Evolutionary conservation across 306 rosid genomes (phyloP).

Genomic region (Trifolium pratense): DNA sequence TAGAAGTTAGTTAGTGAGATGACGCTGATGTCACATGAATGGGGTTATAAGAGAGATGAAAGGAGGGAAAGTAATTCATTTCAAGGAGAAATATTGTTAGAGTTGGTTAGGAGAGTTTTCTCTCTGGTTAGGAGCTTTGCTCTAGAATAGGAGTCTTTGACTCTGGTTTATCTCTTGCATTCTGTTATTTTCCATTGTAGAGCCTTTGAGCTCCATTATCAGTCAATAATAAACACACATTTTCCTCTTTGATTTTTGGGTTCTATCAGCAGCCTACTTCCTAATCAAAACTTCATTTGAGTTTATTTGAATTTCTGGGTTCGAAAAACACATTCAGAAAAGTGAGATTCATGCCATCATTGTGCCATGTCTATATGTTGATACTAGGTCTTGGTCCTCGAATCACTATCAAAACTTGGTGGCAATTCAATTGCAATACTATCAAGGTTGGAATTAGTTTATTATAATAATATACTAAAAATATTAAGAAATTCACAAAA

Average conservation of each 20-base stretch:
- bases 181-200: neutral
- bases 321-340: conserved; percentile 6
- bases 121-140: neutral
- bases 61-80: too few relatives aligned
- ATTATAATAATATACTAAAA: too few relatives aligned
- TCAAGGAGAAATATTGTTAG: too few relatives aligned
- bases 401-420: conserved; percentile 1
- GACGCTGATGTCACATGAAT: too few relatives aligned
- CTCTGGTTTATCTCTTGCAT: neutral
- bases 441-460: neutral
- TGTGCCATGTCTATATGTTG: neutral
- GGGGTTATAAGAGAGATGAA: too few relatives aligned
- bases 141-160: neutral
- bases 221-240: neutral
- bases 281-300: too few relatives aligned
- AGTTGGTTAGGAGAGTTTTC: neutral
- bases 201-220: neutral
- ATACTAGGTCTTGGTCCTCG: neutral
- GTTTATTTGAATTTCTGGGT: neutral
- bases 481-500: neutral
- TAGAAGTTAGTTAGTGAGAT: too few relatives aligned
- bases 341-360: neutral
- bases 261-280: too few relatives aligned
- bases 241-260: neutral
- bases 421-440: neutral